Percentiles rank a stretch among this genome's conserved stretches.
Conservation (phyloP, 2,329 filamentous ascomycete genomes). For the Pseudogymnoascus sp. region DNA sequence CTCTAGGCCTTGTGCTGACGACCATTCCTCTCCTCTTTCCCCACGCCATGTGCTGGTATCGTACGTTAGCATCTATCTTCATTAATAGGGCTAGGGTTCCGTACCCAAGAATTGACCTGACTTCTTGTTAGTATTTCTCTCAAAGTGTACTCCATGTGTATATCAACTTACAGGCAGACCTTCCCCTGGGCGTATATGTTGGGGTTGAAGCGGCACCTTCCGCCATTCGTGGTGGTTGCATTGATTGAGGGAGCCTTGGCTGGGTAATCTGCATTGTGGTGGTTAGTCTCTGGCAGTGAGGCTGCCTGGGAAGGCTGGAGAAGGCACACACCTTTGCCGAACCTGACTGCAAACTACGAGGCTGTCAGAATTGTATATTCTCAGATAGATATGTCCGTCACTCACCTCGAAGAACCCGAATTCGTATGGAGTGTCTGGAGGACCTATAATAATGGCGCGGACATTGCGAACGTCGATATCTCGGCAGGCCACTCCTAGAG, state of each 20-base stretch:
- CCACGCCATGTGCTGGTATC: slow-evolving; percentile 79
- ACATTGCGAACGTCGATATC: slow-evolving; percentile 86
- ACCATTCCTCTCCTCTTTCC: slow-evolving; percentile 89
- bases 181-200: slow-evolving; percentile 91
- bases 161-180: slow-evolving; percentile 71
- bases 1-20: slow-evolving; percentile 87
- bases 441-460: slow-evolving; percentile 80
- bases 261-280: slow-evolving; percentile 64
- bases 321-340: slow-evolving; percentile 54
- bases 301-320: not conserved
- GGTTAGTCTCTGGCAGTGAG: not conserved
- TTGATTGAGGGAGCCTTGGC: slow-evolving; percentile 52
- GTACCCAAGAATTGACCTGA: slow-evolving; percentile 78
- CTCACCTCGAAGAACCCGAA: slow-evolving; percentile 92
- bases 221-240: slow-evolving; percentile 79
- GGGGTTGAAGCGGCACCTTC: slow-evolving; percentile 84
- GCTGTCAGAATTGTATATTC: slow-evolving; percentile 20
- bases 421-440: slow-evolving; percentile 90
- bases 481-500: slow-evolving; percentile 76
- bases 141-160: not conserved
- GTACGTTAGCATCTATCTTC: slow-evolving; percentile 11
- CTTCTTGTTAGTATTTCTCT: slow-evolving; percentile 17
- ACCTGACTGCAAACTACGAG: slow-evolving; percentile 63
- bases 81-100: slow-evolving; percentile 13
- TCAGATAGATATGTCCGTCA: not conserved